These are phyloP conservation scores for Emmonsiellopsis sp. DNA, from an alignment of 2,329 filamentous ascomycete genomes.

Conservation along the genomic window DNA sequence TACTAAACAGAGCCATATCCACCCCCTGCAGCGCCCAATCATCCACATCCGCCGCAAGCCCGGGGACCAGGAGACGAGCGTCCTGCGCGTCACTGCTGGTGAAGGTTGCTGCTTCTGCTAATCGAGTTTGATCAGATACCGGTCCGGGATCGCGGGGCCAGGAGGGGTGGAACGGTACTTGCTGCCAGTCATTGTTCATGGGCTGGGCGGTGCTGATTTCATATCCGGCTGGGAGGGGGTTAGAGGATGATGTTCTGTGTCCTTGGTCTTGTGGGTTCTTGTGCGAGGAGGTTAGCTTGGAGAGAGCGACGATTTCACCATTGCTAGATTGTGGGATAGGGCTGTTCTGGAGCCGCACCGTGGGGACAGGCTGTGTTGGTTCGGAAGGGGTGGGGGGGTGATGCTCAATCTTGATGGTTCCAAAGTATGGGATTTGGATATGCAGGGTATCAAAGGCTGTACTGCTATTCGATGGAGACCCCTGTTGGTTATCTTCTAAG, in stretches of 20 bases:
- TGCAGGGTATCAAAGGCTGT: constrained; percentile 14
- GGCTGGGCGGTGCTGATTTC: not conserved
- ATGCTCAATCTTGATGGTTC: constrained; percentile 28
- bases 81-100: too few species aligned
- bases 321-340: not conserved
- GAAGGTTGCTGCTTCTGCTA: too few species aligned
- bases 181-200: not conserved
- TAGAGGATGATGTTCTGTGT: not conserved
- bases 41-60: constrained; percentile 7
- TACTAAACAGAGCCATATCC: constrained; percentile 14
- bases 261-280: not conserved
- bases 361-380: not conserved
- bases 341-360: not conserved
- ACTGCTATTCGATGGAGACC: not conserved
- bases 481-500: constrained; percentile 4
- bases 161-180: not conserved
- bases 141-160: too few species aligned
- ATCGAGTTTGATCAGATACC: too few species aligned
- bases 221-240: not conserved
- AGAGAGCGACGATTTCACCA: not conserved
- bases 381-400: not conserved
- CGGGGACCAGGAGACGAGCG: not conserved
- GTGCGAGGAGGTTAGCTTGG: not conserved
- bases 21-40: constrained; percentile 17
- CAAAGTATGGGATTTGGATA: constrained; percentile 38